These are phyloP conservation scores for Mycogone perniciosa DNA, from an alignment of 2,329 filamentous ascomycete genomes.

Conservation along the genomic window DNA sequence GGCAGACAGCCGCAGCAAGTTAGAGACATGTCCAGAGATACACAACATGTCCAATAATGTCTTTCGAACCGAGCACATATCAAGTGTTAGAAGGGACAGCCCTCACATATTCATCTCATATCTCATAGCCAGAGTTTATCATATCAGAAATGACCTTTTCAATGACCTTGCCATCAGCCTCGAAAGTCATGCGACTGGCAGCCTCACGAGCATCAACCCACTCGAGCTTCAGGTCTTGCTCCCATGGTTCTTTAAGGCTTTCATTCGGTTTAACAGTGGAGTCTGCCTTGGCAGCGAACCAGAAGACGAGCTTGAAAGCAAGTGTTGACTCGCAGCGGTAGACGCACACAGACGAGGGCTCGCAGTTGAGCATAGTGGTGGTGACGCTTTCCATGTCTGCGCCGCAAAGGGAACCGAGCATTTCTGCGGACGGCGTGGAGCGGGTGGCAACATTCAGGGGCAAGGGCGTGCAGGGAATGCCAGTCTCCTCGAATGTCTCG, in stretches of 20 bases:
- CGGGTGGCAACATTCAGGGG: conserved; percentile 37
- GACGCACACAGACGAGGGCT: conserved; percentile 30
- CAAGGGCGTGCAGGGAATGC: conserved; percentile 33
- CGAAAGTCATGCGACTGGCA: conserved; percentile 17
- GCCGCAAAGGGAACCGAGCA: conserved; percentile 1
- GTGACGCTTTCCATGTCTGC: conserved; percentile 20
- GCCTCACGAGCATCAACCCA: conserved; percentile 22
- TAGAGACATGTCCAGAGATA: too few relatives aligned
- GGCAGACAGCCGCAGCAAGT: too few relatives aligned
- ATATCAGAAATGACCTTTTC: conserved; percentile 23
- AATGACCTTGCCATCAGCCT: conserved; percentile 21
- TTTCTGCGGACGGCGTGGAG: conserved; percentile 28
- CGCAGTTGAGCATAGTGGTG: conserved; percentile 25
- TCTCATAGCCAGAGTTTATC: conserved; percentile 21
- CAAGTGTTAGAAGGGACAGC: neutral
- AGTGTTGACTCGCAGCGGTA: conserved; percentile 30
- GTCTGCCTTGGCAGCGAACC: conserved; percentile 31
- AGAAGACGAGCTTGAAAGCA: conserved; percentile 35
- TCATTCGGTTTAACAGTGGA: conserved; percentile 19
- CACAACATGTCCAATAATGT: too few relatives aligned
- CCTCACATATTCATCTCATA: conserved; percentile 11
- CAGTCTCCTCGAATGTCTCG: conserved; percentile 44
- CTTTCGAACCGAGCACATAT: too few relatives aligned
- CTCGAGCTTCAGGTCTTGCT: conserved; percentile 18
- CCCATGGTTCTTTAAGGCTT: conserved; percentile 27